A percentile compares a stretch with the other conserved stretches of the same genome.
These are phyloP conservation scores for Cercospora brassicicola DNA, from an alignment of 2,329 filamentous ascomycete species.

Conservation along the genomic window DNA sequence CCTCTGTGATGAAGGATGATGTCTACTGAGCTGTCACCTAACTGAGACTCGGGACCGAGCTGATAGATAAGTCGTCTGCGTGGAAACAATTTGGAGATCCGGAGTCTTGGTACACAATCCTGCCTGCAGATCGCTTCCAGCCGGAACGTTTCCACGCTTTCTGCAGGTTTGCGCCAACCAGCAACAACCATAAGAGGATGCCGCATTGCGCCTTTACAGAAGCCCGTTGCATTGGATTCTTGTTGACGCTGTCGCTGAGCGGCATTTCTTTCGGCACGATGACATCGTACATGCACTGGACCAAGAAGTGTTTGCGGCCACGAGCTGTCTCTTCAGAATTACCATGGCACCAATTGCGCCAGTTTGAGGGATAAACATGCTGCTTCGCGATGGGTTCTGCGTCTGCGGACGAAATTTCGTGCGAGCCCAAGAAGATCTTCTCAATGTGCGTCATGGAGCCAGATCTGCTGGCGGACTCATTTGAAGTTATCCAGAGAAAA, in stretches of 20 bases:
- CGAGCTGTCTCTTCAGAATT: neutral
- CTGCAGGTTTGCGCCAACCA: neutral
- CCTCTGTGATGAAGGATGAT: conserved; percentile 1
- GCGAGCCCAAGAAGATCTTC: neutral
- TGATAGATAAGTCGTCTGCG: neutral
- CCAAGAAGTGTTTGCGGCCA: neutral
- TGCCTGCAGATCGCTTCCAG: neutral
- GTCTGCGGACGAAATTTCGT: neutral
- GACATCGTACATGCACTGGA: neutral
- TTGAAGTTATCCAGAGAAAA: conserved; percentile 14
- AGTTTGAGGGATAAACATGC: neutral
- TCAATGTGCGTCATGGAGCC: neutral
- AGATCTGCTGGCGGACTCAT: neutral
- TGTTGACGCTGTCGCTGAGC: neutral
- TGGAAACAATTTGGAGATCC: conserved; percentile 6
- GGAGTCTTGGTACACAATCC: neutral
- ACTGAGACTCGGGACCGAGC: conserved; percentile 10
- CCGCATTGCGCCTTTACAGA: neutral
- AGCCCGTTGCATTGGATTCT: neutral
- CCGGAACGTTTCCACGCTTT: neutral
- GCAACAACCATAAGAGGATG: neutral
- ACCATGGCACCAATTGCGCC: neutral
- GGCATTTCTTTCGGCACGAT: neutral
- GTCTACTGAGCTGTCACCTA: neutral
- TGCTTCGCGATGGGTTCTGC: neutral